These are phyloP conservation scores for Lolium rigidum DNA, from an alignment of 176 grass and related monocot genomes.

Conservation along the genomic window DNA sequence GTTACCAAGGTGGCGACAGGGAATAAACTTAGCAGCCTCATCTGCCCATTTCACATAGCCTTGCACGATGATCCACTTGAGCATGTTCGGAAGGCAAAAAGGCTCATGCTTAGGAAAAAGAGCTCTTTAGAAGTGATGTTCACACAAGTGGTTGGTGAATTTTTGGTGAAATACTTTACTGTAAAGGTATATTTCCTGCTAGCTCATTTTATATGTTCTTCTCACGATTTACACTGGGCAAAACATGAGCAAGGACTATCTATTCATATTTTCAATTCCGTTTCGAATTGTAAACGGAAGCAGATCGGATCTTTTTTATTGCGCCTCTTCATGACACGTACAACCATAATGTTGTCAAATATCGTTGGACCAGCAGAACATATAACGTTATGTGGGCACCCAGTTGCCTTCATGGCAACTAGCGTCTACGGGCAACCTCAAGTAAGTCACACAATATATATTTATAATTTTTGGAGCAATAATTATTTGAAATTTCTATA, in stretches of 20 bases:
- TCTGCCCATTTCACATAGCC: constrained; percentile 1
- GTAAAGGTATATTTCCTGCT: neutral
- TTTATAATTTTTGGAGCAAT: too few relatives aligned
- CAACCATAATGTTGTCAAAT: neutral
- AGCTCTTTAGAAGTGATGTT: neutral
- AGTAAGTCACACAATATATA: neutral
- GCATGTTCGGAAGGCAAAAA: neutral
- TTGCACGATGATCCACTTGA: neutral
- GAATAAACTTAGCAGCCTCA: neutral
- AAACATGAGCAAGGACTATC: neutral
- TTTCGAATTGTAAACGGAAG: neutral
- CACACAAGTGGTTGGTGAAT: neutral
- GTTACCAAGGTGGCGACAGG: constrained; percentile 4
- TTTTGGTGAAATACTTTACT: constrained; percentile 15
- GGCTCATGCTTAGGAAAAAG: neutral
- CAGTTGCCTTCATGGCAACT: neutral
- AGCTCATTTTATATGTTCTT: neutral
- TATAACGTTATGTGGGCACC: neutral
- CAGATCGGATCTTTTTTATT: neutral
- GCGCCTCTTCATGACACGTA: neutral
- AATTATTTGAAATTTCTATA: too few relatives aligned
- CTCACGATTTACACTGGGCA: neutral
- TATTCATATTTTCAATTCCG: neutral
- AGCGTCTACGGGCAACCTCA: neutral
- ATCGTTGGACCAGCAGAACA: neutral